Percentiles rank a stretch among this genome's conserved stretches.
Evolutionary conservation across 257 asterid species (phyloP).

Genomic region (Thymus quinquecostatus): DNA sequence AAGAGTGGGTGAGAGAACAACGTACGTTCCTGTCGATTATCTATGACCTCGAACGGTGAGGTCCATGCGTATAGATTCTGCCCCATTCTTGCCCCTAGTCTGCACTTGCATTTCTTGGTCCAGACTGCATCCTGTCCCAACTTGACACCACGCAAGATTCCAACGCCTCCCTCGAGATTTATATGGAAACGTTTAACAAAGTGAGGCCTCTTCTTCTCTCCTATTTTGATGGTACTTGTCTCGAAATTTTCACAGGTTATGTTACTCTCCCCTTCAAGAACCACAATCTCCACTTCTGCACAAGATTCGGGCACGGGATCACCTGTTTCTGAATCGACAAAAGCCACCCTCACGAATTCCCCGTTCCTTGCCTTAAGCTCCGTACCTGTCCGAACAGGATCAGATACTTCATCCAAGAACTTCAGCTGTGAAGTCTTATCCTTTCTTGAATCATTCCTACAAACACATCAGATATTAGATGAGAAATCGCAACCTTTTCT

Average conservation of each 20-base stretch:
- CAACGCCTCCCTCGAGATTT: conserved; percentile 42
- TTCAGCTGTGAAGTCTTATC: no score
- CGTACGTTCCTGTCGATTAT: conserved; percentile 25
- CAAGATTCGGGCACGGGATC: conserved; percentile 35
- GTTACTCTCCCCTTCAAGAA: conserved; percentile 33
- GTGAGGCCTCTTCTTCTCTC: conserved; percentile 47
- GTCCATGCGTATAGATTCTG: conserved; percentile 45
- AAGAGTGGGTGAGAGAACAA: no score
- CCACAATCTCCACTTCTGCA: conserved; percentile 48
- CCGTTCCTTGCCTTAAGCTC: no score
- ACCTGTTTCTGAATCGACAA: no score
- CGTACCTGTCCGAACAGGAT: no score
- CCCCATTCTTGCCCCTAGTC: conserved; percentile 49
- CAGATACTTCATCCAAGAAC: no score
- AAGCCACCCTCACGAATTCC: no score
- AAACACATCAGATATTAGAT: no score
- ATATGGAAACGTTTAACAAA: conserved; percentile 33
- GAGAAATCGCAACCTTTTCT: no score
- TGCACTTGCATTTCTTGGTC: conserved; percentile 43
- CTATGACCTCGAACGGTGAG: conserved; percentile 44
- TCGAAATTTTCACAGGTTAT: conserved; percentile 40
- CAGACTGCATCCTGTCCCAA: conserved; percentile 40
- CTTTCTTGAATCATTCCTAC: no score
- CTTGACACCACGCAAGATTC: conserved; percentile 34
- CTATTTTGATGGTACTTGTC: conserved; percentile 35